Base-by-base conservation (phyloP, 306 rosid species). In the Acacia acuminata region DNA sequence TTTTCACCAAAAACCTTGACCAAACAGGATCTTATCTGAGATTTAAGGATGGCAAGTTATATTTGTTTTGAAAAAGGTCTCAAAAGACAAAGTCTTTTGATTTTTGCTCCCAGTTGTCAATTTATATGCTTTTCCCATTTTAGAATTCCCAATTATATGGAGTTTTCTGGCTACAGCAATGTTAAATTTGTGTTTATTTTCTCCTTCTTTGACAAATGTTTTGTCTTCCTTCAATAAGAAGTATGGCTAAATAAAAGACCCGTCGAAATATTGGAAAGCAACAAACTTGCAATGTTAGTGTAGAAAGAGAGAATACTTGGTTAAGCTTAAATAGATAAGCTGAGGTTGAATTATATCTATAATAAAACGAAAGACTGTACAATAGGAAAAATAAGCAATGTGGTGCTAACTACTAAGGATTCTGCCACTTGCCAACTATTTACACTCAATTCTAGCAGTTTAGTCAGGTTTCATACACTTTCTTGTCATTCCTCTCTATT, bases 401-500 rank as follows among this genome's bases (percentile, higher is more conserved):
- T 27, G 42, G 42, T 16, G n/a, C n/a, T n/a, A n/a, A n/a, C n/a
- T n/a, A 30, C 69, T 13, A 27, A 13, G 38, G 20, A 63, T 27
- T 63, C 14, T 63, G 36, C 20, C 10, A 63, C 40, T n/a, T 12
- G 36, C 17, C 19, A 13, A 25, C 40, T 63, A 63, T 63, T 63
- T 63, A 63, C 69, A 5, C 69, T 27, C 40, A 27, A 16, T 64
- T 64, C 10, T 64, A 64, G 20, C 70, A 64, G 70, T 69, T 7
- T 68, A 61, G 36, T 68, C 32, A 69, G 22, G 36, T 77, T 77
- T 38, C 71, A 30, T 42, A 48, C 40, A 3, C 8, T 65, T 73
- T 74, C 44, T 48, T 10, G 61, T 58, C 68, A 34, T 61, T 77
- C 68, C 42, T 70, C 67, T 77, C 67, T 77, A 66, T 75, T 70